Evolutionary conservation across 1,284 basidiomycete species (phyloP).

Genomic region (Gymnopus androsaceus): DNA sequence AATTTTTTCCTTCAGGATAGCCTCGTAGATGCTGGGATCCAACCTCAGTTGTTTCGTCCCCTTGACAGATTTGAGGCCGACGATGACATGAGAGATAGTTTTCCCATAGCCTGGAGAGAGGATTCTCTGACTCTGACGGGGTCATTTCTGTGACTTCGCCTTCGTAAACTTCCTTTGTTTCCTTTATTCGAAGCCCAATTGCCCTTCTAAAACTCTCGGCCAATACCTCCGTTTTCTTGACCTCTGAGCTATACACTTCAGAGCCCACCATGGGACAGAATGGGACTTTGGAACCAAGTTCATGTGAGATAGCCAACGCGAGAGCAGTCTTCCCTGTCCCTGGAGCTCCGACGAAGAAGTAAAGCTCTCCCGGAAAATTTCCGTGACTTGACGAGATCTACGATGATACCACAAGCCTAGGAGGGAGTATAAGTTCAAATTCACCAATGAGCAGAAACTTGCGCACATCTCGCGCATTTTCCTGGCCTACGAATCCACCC

Average conservation of each 20-base stretch:
- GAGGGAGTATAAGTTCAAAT: slow-evolving; percentile 14
- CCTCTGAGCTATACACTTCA: slow-evolving; percentile 96
- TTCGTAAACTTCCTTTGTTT: slow-evolving; percentile 98
- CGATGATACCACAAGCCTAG: slow-evolving; percentile 89
- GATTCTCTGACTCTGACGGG: slow-evolving; percentile 94
- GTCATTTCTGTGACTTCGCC: slow-evolving; percentile 98
- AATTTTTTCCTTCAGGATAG: slow-evolving; percentile 96
- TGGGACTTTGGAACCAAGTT: slow-evolving; percentile 92
- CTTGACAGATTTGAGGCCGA: slow-evolving; percentile 96
- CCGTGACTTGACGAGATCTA: slow-evolving; percentile 88
- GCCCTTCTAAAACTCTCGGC: slow-evolving; percentile 94
- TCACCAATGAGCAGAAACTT: slow-evolving; percentile 6
- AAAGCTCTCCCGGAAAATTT: slow-evolving; percentile 92
- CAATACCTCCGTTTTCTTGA: slow-evolving; percentile 99
- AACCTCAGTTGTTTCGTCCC: slow-evolving; percentile 97
- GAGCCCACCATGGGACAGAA: slow-evolving; percentile 99
- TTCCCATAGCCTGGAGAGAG: slow-evolving; percentile 96
- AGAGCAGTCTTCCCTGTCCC: slow-evolving; percentile 96
- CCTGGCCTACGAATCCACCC: slow-evolving; percentile 90
- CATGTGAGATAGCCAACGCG: slow-evolving; percentile 91
- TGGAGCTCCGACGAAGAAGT: slow-evolving; percentile 85
- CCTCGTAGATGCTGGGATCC: slow-evolving; percentile 96
- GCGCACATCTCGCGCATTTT: slow-evolving; percentile 83
- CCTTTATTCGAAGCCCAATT: slow-evolving; percentile 95
- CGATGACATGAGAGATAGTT: slow-evolving; percentile 95